Base-by-base conservation (phyloP, 2,329 filamentous ascomycete species). In the Scytalidium sp. region DNA sequence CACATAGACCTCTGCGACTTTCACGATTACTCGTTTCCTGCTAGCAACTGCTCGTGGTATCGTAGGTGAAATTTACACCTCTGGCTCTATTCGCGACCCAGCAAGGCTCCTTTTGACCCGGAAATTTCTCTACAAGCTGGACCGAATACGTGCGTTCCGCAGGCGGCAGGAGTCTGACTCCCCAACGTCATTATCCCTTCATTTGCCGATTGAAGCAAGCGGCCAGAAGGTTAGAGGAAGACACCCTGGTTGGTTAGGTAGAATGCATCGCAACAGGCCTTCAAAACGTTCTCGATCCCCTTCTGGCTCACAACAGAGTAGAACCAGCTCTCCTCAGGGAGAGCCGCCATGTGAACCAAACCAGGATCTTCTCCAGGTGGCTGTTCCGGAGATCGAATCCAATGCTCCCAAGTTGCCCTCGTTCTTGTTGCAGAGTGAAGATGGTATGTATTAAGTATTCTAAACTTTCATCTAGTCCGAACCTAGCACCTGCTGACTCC, bases 381-480 rank as follows among this genome's bases (percentile, higher is more conserved):
- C 43, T 17, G 39, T 46, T 42, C 13, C 43, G 22, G 42, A 50
- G 44, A 19, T 27, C 20, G 49, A 20, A 10, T 8, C 13, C 17
- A 40, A 32, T 19, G 50, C 50, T 43, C 48, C 51, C 27, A 21
- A 52, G 36, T 62, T 80, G 50, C 79, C 80, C 19, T 67, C 72
- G 13, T 85, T 85, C 63, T 67, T 85, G 50, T 68, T 67, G 29
- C 64, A 77, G 48, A 71, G 67, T 21, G 70, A 70, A 53, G 57
- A 68, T 64, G 77, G 80, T 76, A 70, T 54, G 75, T 67, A 23
- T 39, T 15, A 17, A 41, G 9, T 19, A 46, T n/a, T 27, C 55
- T 42, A 54, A 44, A 36, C 39, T 21, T 7, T 17, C 1, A 19
- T 10, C 19, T 4, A 21, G 13, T 42, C 10, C 3, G 15, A 15